Percentiles rank a stretch among this genome's conserved stretches.
Conservation (phyloP, 2,329 filamentous ascomycete species). For the Colletotrichum shisoi region DNA sequence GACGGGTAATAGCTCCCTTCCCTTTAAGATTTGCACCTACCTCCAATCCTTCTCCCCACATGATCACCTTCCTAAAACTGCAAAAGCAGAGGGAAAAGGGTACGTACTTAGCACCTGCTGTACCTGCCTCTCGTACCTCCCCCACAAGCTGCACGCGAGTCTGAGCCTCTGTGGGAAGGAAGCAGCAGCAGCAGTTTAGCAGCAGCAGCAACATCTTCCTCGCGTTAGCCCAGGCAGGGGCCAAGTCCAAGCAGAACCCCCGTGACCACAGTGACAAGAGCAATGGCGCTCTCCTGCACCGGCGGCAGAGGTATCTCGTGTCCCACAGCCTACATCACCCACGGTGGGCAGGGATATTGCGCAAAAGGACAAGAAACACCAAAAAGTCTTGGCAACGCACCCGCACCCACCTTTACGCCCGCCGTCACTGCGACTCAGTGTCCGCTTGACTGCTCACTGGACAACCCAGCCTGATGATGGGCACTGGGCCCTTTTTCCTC, state of each 20-base stretch:
- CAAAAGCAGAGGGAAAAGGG: not conserved
- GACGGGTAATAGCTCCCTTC: not conserved
- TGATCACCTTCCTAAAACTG: constrained; percentile 3
- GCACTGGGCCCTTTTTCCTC: not conserved
- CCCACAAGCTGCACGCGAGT: constrained; percentile 6
- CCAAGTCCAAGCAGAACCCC: constrained; percentile 6
- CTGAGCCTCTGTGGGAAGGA: constrained; percentile 8
- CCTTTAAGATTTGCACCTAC: constrained; percentile 4
- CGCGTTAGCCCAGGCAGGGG: not conserved
- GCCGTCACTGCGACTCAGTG: not conserved
- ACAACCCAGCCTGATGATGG: not conserved
- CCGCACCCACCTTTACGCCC: constrained; percentile 7
- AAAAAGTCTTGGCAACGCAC: constrained; percentile 35
- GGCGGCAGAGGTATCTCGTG: not conserved
- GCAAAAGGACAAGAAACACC: constrained; percentile 34
- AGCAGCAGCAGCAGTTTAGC: not conserved
- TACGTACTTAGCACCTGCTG: not conserved
- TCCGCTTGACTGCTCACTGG: constrained; percentile 2
- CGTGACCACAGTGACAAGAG: constrained; percentile 24
- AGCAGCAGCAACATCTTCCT: not conserved
- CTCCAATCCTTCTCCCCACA: not conserved
- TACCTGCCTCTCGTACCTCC: too few species aligned
- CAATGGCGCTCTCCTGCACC: constrained; percentile 7
- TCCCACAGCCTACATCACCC: not conserved
- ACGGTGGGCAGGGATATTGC: constrained; percentile 22